These are phyloP conservation scores for Botryotinia convoluta DNA, from an alignment of 2,329 filamentous ascomycete species.

Conservation along the genomic window DNA sequence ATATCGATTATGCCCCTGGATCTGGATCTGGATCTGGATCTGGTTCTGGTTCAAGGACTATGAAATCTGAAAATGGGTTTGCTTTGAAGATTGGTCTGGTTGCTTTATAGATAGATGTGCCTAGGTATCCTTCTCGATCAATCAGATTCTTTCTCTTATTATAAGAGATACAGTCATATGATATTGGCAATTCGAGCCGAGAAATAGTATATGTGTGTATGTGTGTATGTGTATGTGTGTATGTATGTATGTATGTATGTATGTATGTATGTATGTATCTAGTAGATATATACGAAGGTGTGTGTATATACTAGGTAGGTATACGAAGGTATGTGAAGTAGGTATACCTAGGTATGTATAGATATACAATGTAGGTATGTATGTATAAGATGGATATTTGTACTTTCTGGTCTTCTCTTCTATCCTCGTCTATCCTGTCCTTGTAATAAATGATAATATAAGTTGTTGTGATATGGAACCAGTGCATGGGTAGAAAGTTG, in stretches of 20 bases:
- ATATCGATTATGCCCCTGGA: not conserved
- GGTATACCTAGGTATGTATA: not conserved
- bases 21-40: not conserved
- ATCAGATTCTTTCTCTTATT: not conserved
- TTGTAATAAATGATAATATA: not conserved
- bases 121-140: not conserved
- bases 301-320: too few species aligned
- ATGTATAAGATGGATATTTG: not conserved
- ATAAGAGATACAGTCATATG: not conserved
- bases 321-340: not conserved
- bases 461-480: not conserved
- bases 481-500: not conserved
- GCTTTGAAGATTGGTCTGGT: not conserved
- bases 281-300: not conserved
- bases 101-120: not conserved
- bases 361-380: too few species aligned
- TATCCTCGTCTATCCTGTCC: not conserved
- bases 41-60: not conserved
- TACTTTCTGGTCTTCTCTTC: not conserved
- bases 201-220: not conserved
- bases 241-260: not conserved
- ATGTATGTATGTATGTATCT: too few species aligned
- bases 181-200: not conserved
- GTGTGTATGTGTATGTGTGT: too few species aligned
- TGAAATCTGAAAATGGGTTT: not conserved